Conservation (phyloP, 2,329 filamentous ascomycete genomes). For the Xylaria sp. region DNA sequence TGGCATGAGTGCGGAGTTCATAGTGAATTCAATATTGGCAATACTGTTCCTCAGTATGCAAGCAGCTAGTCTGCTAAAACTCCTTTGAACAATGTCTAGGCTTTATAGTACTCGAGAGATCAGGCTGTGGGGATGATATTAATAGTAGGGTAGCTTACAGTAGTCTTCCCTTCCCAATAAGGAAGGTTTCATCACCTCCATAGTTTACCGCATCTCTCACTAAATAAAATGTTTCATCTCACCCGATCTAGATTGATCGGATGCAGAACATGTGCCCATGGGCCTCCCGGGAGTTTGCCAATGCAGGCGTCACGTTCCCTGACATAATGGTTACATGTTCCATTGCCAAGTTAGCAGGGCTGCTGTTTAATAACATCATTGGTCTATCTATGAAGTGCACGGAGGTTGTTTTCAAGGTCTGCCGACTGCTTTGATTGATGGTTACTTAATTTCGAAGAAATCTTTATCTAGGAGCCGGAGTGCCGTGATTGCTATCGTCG, state of each 20-base stretch:
- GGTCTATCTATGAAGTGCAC: not conserved
- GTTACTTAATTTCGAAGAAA: not conserved
- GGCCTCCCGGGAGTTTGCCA: not conserved
- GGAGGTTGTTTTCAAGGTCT: conserved; percentile 7
- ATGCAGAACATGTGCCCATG: conserved; percentile 25
- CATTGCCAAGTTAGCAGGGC: conserved; percentile 13
- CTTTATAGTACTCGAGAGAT: not conserved
- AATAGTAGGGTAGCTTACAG: not conserved
- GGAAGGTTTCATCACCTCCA: conserved; percentile 32
- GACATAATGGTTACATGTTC: conserved; percentile 9
- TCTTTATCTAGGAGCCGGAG: not conserved
- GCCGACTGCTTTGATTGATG: not conserved
- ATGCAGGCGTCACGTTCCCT: conserved; percentile 30
- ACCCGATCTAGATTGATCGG: conserved; percentile 16
- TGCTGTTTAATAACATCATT: not conserved
- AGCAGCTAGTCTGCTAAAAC: not conserved
- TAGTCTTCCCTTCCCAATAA: conserved; percentile 22
- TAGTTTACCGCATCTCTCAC: conserved; percentile 12
- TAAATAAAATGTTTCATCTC: conserved; percentile 16
- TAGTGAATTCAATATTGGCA: not conserved
- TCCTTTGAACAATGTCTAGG: not conserved
- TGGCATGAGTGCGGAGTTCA: not conserved
- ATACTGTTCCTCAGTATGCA: not conserved
- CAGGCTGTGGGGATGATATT: conserved; percentile 10
- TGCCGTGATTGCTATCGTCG: not conserved